Evolutionary conservation across 305 asterid genomes (phyloP).

Genomic region (Ajuga reptans): DNA sequence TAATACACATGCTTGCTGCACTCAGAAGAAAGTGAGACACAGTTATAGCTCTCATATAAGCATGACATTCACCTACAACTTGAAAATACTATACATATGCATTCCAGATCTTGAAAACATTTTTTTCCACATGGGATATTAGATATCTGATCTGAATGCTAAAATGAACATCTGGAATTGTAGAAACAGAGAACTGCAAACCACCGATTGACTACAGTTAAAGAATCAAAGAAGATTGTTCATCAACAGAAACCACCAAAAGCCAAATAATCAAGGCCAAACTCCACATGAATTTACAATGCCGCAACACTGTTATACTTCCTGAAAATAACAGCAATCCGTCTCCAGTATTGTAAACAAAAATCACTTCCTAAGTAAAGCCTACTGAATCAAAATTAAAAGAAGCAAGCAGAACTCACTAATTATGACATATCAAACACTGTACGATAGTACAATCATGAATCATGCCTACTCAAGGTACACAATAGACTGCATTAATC

Average conservation of each 20-base stretch:
- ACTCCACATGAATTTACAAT: not conserved
- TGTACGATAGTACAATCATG: not conserved
- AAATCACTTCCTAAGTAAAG: not conserved
- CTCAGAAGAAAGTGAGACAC: not conserved
- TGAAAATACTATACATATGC: not conserved
- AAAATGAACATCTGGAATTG: not conserved
- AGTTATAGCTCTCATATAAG: not conserved
- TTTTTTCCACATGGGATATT: not conserved
- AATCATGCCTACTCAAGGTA: not conserved
- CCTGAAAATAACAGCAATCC: not conserved
- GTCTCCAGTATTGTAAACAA: not conserved
- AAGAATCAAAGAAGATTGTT: not conserved
- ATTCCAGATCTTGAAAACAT: slow-evolving; percentile 1
- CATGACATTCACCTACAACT: not conserved
- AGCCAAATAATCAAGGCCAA: not conserved
- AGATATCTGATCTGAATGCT: not conserved
- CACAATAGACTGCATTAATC: slow-evolving; percentile 9
- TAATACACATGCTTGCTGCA: not conserved
- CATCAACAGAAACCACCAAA: slow-evolving; percentile 11
- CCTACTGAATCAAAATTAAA: not conserved
- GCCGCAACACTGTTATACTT: not conserved
- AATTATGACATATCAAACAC: not conserved
- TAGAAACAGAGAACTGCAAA: not conserved
- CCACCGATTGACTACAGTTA: not conserved
- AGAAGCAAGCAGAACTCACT: not conserved